Evolutionary conservation across 768 basidiomycete species (phyloP).

Genomic region (Lepiota venenata): DNA sequence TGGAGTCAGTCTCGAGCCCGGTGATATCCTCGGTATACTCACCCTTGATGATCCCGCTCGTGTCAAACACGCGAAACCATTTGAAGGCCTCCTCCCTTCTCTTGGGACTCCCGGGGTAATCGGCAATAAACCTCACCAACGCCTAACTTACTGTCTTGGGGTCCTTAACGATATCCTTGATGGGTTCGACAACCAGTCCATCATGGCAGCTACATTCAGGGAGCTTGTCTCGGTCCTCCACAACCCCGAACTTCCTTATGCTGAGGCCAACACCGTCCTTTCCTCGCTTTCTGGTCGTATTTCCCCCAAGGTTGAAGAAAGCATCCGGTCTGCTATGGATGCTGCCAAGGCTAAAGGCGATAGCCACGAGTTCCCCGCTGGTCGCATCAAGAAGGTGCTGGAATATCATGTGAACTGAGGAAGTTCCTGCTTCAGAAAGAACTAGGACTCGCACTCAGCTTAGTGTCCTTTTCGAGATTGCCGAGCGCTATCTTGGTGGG

Average conservation of each 20-base stretch:
- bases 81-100: slow-evolving; percentile 87
- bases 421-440: slow-evolving; percentile 76
- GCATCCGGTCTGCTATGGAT: slow-evolving; percentile 76
- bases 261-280: slow-evolving; percentile 79
- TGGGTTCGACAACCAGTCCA: slow-evolving; percentile 94
- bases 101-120: slow-evolving; percentile 85
- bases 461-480: slow-evolving; percentile 62
- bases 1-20: slow-evolving; percentile 93
- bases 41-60: slow-evolving; percentile 94
- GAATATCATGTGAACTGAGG: slow-evolving; percentile 84
- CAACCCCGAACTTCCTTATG: slow-evolving; percentile 84
- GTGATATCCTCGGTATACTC: slow-evolving; percentile 96
- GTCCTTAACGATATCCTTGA: slow-evolving; percentile 89
- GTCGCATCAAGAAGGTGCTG: slow-evolving; percentile 80
- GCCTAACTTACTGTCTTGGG: slow-evolving; percentile 66
- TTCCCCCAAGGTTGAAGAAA: slow-evolving; percentile 87
- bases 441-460: slow-evolving; percentile 76
- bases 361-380: slow-evolving; percentile 86
- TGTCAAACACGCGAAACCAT: slow-evolving; percentile 98
- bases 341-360: slow-evolving; percentile 67
- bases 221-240: slow-evolving; percentile 81
- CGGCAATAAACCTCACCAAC: slow-evolving; percentile 90
- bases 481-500: slow-evolving; percentile 79
- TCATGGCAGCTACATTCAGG: slow-evolving; percentile 84
- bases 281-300: slow-evolving; percentile 91